Evolutionary conservation across 2,329 filamentous ascomycete genomes (phyloP).

Genomic region (Arthrobotrys conoides): DNA sequence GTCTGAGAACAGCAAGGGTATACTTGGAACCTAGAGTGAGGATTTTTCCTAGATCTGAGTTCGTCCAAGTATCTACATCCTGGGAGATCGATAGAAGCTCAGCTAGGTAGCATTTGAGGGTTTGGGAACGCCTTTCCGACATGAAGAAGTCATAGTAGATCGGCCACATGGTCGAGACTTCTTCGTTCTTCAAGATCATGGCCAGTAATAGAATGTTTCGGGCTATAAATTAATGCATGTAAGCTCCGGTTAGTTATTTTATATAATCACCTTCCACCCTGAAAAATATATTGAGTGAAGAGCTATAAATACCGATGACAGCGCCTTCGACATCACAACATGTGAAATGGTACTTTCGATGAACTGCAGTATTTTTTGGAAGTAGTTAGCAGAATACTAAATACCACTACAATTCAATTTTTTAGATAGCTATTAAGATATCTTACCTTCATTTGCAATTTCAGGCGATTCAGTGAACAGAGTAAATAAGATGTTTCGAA

Average conservation of each 20-base stretch:
- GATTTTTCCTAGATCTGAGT: slow-evolving; percentile 7
- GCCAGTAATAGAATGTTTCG: slow-evolving; percentile 40
- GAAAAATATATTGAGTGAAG: not conserved
- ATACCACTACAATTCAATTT: not conserved
- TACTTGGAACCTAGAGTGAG: slow-evolving; percentile 28
- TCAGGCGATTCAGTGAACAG: slow-evolving; percentile 45
- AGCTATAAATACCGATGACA: slow-evolving; percentile 59
- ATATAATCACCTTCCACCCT: not conserved
- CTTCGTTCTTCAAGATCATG: slow-evolving; percentile 27
- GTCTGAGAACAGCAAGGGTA: slow-evolving; percentile 29
- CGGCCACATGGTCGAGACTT: slow-evolving; percentile 18
- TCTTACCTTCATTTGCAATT: not conserved
- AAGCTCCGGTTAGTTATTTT: not conserved
- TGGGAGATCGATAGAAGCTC: slow-evolving; percentile 2
- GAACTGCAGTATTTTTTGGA: not conserved
- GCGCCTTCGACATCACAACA: slow-evolving; percentile 70
- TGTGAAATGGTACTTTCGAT: slow-evolving; percentile 71
- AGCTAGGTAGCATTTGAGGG: slow-evolving; percentile 1
- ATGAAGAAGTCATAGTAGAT: slow-evolving; percentile 47
- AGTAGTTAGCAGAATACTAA: not conserved
- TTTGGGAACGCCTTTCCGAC: not conserved
- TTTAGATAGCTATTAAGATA: not conserved
- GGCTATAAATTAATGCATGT: slow-evolving; percentile 1
- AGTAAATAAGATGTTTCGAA: slow-evolving; percentile 73
- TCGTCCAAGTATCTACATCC: slow-evolving; percentile 25